Conservation (phyloP, 805 yeast species). For the Saccharomyces jurei region DNA sequence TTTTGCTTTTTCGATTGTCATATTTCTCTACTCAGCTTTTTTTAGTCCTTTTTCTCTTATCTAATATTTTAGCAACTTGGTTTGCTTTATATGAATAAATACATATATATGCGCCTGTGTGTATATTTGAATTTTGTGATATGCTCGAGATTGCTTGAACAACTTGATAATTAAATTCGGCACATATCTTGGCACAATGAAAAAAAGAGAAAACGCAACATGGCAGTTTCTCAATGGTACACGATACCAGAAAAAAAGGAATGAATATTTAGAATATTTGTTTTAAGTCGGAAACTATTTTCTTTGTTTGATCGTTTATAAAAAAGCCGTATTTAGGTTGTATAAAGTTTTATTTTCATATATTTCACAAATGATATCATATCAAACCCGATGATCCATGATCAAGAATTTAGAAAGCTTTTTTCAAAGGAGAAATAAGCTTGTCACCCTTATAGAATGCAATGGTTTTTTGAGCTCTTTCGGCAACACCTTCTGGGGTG, state of each 20-base stretch:
- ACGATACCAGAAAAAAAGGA: background rate
- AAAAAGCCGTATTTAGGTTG: background rate
- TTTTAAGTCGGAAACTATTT: background rate
- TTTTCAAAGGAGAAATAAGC: constrained; percentile 67
- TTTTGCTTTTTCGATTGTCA: constrained; percentile 12
- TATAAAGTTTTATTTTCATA: background rate
- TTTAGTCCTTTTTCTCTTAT: background rate
- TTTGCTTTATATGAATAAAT: background rate
- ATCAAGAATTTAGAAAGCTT: constrained; percentile 52
- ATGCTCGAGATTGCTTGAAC: background rate
- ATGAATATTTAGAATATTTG: background rate
- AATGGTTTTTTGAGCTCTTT: constrained; percentile 72
- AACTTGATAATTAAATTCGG: background rate
- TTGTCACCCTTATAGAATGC: constrained; percentile 74
- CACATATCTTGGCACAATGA: background rate
- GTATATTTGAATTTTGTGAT: background rate
- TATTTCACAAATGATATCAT: background rate
- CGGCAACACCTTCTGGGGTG: constrained; percentile 87
- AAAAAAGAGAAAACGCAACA: background rate
- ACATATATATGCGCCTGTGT: background rate
- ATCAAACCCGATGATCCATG: background rate
- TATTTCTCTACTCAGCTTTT: background rate
- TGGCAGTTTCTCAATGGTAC: background rate
- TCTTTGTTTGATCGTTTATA: background rate
- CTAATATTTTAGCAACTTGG: no score